phyloP scores from a whole-genome alignment of 2,329 filamentous ascomycete species.

The Beauveria brongniartii region DNA sequence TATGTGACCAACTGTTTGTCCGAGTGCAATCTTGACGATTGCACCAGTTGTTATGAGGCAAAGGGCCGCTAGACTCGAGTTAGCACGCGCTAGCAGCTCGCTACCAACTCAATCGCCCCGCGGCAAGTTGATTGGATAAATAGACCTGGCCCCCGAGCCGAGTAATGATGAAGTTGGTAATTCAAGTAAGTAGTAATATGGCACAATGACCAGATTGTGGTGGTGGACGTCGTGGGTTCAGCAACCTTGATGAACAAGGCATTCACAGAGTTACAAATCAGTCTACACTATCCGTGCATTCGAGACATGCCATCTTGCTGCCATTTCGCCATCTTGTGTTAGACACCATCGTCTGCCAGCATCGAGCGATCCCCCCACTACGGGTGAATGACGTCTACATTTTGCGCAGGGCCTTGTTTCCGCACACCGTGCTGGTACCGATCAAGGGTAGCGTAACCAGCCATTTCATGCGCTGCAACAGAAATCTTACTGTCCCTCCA shows the following conservation, averaged over 20 bases:
- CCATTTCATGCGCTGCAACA: not conserved
- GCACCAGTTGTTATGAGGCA: too few relatives aligned
- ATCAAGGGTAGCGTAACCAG: not conserved
- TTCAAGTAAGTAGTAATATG: too few relatives aligned
- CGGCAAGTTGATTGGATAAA: not conserved
- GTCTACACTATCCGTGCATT: too few relatives aligned
- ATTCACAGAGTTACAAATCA: too few relatives aligned
- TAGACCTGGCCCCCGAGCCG: not conserved
- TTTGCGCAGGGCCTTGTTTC: not conserved
- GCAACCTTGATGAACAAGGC: too few relatives aligned
- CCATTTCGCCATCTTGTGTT: not conserved
- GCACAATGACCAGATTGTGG: too few relatives aligned
- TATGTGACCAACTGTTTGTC: too few relatives aligned
- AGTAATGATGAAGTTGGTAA: not conserved
- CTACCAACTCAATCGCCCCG: not conserved
- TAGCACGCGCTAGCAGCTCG: too few relatives aligned
- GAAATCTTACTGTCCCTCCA: not conserved
- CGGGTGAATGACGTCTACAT: constrained; percentile 8
- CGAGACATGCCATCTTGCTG: too few relatives aligned
- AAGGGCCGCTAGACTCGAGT: not conserved
- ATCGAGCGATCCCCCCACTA: not conserved
- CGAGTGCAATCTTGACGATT: too few relatives aligned
- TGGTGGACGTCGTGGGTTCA: too few relatives aligned
- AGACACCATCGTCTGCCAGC: not conserved
- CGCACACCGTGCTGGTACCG: not conserved